A percentile compares a stretch with the other conserved stretches of the same genome.
Evolutionary conservation across 2,329 filamentous ascomycete genomes (phyloP).

Genomic region (Fusarium ambrosium): DNA sequence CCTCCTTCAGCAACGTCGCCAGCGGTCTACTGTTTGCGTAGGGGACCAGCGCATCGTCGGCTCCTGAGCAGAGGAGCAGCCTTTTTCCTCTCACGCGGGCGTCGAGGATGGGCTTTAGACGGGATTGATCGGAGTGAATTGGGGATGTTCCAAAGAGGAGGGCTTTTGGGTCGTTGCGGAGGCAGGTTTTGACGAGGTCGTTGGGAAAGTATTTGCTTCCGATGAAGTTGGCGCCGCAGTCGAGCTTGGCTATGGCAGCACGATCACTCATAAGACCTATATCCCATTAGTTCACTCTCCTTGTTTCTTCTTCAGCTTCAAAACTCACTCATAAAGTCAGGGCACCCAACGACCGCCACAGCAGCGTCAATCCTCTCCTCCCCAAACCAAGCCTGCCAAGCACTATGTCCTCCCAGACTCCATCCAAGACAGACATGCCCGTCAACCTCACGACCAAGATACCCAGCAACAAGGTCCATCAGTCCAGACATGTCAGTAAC

Average conservation of each 20-base stretch:
- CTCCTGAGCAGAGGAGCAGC: slow-evolving; percentile 75
- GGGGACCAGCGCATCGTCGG: slow-evolving; percentile 79
- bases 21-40: slow-evolving; percentile 72
- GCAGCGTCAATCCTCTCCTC: slow-evolving; percentile 85
- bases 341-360: slow-evolving; percentile 87
- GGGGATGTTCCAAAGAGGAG: slow-evolving; percentile 72
- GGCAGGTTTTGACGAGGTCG: slow-evolving; percentile 73
- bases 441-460: slow-evolving; percentile 67
- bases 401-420: slow-evolving; percentile 87
- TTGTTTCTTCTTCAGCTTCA: no score
- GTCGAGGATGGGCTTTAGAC: slow-evolving; percentile 62
- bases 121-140: slow-evolving; percentile 58
- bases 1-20: slow-evolving; percentile 70
- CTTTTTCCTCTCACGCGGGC: slow-evolving; percentile 70
- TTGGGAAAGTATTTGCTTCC: slow-evolving; percentile 83
- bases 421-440: slow-evolving; percentile 85
- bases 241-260: slow-evolving; percentile 73
- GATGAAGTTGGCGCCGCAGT: slow-evolving; percentile 74
- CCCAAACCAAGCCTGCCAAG: slow-evolving; percentile 85
- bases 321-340: slow-evolving; percentile 80
- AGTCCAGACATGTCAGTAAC: slow-evolving; percentile 81
- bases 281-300: neutral
- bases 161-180: slow-evolving; percentile 80
- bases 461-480: slow-evolving; percentile 83
- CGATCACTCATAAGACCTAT: slow-evolving; percentile 80